Conservation (phyloP, 257 asterid genomes). For the Cruciata laevipes region DNA sequence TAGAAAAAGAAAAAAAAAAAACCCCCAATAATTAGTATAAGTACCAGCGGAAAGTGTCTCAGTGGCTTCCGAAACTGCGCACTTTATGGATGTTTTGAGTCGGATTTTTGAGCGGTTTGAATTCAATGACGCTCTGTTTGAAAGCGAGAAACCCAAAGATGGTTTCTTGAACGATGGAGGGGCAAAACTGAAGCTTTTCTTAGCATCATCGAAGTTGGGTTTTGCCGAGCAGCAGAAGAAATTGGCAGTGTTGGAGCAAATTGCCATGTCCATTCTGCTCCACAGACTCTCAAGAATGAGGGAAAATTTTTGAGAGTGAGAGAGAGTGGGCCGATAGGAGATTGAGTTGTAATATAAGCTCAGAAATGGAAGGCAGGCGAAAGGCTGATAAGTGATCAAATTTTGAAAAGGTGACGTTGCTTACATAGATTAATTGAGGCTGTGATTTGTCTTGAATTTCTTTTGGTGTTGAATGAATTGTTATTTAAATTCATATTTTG, state of each 20-base stretch:
- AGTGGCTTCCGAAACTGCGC: constrained; percentile 65
- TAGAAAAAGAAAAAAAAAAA: too few relatives aligned
- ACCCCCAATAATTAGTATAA: constrained; percentile 5
- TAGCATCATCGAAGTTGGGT: constrained; percentile 18
- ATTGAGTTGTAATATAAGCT: constrained; percentile 30
- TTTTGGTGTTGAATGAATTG: not conserved
- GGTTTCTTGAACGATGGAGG: constrained; percentile 41
- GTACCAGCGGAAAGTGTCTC: constrained; percentile 50
- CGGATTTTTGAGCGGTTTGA: constrained; percentile 23
- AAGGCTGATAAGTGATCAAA: constrained; percentile 39
- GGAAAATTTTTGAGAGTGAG: constrained; percentile 3
- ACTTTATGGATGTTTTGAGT: constrained; percentile 40
- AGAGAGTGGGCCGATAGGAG: constrained; percentile 19
- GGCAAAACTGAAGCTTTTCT: constrained; percentile 26
- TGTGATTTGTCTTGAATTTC: constrained; percentile 27
- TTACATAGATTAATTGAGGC: constrained; percentile 24
- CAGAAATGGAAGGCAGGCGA: constrained; percentile 39
- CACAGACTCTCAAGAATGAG: constrained; percentile 15
- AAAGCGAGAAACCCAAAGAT: constrained; percentile 34
- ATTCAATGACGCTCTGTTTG: constrained; percentile 20
- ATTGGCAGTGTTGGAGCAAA: constrained; percentile 28
- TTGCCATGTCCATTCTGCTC: constrained; percentile 54
- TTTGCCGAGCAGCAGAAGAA: constrained; percentile 20
- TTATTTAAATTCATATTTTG: too few relatives aligned
- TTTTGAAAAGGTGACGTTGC: constrained; percentile 18